Conservation (phyloP, 2,329 filamentous ascomycete genomes). For the Pseudopithomyces chartarum region DNA sequence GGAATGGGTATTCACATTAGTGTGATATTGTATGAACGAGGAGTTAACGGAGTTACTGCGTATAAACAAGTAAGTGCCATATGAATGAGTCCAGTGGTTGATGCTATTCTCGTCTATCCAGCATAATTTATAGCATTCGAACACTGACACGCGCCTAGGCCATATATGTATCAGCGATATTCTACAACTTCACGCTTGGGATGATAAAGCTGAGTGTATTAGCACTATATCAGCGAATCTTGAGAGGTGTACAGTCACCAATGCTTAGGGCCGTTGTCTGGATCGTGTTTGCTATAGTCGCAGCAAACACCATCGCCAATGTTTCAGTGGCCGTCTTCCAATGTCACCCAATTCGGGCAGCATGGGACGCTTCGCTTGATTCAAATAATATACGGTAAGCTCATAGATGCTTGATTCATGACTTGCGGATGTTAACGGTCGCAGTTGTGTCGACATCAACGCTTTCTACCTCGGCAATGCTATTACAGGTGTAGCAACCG, state of each 20-base stretch:
- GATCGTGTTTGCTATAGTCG: conserved; percentile 36
- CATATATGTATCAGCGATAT: conserved; percentile 50
- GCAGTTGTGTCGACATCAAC: conserved; percentile 27
- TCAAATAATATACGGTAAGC: conserved; percentile 12
- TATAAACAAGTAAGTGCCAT: conserved; percentile 27
- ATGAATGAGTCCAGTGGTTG: background rate
- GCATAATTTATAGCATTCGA: too few species aligned
- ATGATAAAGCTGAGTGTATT: conserved; percentile 57
- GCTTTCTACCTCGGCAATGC: conserved; percentile 33
- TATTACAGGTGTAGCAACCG: conserved; percentile 25
- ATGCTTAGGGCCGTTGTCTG: conserved; percentile 16
- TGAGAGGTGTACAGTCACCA: conserved; percentile 20
- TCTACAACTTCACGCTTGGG: conserved; percentile 53
- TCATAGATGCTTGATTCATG: background rate
- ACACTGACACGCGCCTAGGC: conserved; percentile 32
- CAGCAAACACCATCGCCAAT: conserved; percentile 30
- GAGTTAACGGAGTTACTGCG: conserved; percentile 23
- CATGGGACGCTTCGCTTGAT: conserved; percentile 24
- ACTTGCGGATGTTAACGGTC: background rate
- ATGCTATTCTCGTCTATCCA: too few species aligned
- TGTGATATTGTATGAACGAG: conserved; percentile 25
- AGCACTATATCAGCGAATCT: conserved; percentile 45
- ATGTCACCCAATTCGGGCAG: conserved; percentile 25
- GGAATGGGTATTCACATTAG: conserved; percentile 40
- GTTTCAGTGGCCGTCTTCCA: conserved; percentile 26